Percentiles rank a stretch among this genome's conserved stretches.
These are phyloP conservation scores for Hemerocallis citrina DNA, from an alignment of 106 monocot genomes.

Conservation along the genomic window DNA sequence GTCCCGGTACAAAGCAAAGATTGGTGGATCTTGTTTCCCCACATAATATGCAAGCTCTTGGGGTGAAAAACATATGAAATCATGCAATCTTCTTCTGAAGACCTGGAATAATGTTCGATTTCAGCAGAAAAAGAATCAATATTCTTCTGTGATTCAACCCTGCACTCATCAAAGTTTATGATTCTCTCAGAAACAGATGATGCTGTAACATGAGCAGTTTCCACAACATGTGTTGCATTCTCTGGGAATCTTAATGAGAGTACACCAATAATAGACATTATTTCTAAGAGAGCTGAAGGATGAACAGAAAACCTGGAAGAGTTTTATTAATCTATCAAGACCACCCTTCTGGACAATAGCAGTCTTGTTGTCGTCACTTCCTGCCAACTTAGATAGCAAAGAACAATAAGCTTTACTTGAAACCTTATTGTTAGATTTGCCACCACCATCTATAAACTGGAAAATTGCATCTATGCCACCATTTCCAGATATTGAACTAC, in stretches of 20 bases:
- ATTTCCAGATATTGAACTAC: conserved; percentile 73
- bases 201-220: conserved; percentile 22
- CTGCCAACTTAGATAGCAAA: conserved; percentile 87
- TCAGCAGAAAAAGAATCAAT: not conserved
- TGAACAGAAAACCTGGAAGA: conserved; percentile 77
- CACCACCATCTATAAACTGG: conserved; percentile 49
- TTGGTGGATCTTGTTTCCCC: too few relatives aligned
- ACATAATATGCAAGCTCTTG: too few relatives aligned
- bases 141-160: not conserved
- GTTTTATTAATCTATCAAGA: conserved; percentile 55
- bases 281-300: conserved; percentile 82
- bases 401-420: conserved; percentile 68
- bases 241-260: conserved; percentile 83
- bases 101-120: not conserved
- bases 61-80: too few relatives aligned
- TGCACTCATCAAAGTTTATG: not conserved
- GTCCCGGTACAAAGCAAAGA: too few relatives aligned
- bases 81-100: not conserved
- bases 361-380: conserved; percentile 82
- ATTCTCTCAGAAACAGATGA: not conserved
- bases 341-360: conserved; percentile 73
- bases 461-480: conserved; percentile 85
- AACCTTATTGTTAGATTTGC: conserved; percentile 31
- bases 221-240: conserved; percentile 77
- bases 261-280: conserved; percentile 68